Percentiles rank a stretch among this genome's conserved stretches.
phyloP scores from a whole-genome alignment of 2,329 filamentous ascomycete species.

The Fusarium aywerte region DNA sequence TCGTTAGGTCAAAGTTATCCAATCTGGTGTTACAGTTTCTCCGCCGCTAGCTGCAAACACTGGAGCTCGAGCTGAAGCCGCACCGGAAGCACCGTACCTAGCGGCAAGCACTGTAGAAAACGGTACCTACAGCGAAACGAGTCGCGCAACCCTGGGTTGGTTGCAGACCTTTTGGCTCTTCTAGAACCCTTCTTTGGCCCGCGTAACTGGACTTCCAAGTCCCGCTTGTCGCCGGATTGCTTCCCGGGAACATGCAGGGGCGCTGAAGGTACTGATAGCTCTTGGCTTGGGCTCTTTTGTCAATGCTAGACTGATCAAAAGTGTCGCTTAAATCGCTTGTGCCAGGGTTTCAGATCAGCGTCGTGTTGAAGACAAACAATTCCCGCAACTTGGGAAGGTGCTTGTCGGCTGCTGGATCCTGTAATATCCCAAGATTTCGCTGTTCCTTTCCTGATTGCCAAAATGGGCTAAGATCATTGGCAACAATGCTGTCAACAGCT shows the following conservation, averaged over 20 bases:
- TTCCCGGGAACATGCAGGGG: conserved; percentile 41
- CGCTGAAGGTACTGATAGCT: conserved; percentile 14
- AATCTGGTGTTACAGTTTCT: conserved; percentile 16
- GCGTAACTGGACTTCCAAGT: conserved; percentile 44
- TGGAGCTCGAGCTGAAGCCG: conserved; percentile 18
- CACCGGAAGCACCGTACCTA: conserved; percentile 2
- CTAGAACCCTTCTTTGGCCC: conserved; percentile 48
- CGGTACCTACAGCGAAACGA: conserved; percentile 14
- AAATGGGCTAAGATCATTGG: conserved; percentile 14
- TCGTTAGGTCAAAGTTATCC: neutral
- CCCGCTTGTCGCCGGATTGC: conserved; percentile 37
- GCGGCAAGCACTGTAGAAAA: conserved; percentile 7
- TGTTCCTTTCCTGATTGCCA: conserved; percentile 15
- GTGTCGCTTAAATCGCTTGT: conserved; percentile 16
- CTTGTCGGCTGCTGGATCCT: neutral
- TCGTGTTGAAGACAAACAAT: conserved; percentile 19
- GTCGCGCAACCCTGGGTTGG: conserved; percentile 25
- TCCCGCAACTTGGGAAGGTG: conserved; percentile 16
- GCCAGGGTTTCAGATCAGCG: conserved; percentile 14
- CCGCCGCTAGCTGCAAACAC: conserved; percentile 36
- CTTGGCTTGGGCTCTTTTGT: conserved; percentile 26
- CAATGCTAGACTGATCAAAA: conserved; percentile 15
- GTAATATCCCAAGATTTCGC: neutral
- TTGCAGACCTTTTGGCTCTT: conserved; percentile 39
- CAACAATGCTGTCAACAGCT: conserved; percentile 26